Conservation (phyloP, 2,329 filamentous ascomycete species). For the Alternaria viburni region DNA sequence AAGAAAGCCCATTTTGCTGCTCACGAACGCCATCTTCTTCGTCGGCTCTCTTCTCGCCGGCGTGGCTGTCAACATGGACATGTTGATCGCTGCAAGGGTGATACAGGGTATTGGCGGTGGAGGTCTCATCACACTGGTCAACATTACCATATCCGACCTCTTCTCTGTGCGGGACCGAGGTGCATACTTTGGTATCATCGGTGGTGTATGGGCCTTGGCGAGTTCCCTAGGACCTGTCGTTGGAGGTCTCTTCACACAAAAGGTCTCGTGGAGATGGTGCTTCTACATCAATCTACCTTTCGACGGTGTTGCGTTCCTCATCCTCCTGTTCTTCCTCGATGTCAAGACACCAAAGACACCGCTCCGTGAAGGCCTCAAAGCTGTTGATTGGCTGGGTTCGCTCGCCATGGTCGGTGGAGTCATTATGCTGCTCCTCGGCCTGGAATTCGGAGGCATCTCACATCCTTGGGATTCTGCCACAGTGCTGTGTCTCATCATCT, state of each 20-base stretch:
- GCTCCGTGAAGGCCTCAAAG: conserved; percentile 65
- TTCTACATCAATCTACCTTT: conserved; percentile 70
- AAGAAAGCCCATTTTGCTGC: conserved; percentile 66
- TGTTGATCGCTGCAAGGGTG: conserved; percentile 67
- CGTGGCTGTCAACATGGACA: conserved; percentile 63
- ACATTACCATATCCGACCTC: conserved; percentile 68
- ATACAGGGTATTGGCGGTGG: conserved; percentile 70
- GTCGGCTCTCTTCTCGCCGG: conserved; percentile 67
- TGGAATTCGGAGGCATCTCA: conserved; percentile 80
- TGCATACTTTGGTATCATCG: conserved; percentile 69
- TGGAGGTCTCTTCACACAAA: conserved; percentile 70
- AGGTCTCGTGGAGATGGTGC: conserved; percentile 66
- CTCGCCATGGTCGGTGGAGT: conserved; percentile 75
- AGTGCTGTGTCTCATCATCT: conserved; percentile 78
- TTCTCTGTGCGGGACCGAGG: conserved; percentile 66
- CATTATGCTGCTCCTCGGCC: conserved; percentile 83
- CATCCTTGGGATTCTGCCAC: conserved; percentile 77
- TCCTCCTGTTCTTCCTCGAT: conserved; percentile 66
- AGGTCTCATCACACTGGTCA: conserved; percentile 67
- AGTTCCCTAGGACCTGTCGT: conserved; percentile 70
- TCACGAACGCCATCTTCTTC: conserved; percentile 67
- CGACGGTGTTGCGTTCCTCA: conserved; percentile 64
- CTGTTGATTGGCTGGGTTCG: conserved; percentile 71
- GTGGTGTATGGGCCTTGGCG: conserved; percentile 71
- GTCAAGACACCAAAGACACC: conserved; percentile 71